Evolutionary conservation across 2,329 filamentous ascomycete species (phyloP), one percentile per base, ranked within the genome.

Genomic region (Calonectria fujianensis): DNA sequence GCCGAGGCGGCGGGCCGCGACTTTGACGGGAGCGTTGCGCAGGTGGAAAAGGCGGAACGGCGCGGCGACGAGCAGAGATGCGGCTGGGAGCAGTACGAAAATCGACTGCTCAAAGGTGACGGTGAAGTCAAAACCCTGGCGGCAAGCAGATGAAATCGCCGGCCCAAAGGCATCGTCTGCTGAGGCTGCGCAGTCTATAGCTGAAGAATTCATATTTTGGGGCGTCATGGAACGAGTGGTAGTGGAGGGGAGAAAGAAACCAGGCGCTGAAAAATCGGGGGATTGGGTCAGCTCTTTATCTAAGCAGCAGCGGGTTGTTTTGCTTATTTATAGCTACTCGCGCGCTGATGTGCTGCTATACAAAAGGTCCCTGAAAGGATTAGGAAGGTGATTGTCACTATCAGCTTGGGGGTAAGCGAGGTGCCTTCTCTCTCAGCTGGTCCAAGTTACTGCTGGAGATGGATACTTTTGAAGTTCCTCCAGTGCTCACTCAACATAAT

Each of bases 101-200:
- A 86, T 77, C 37, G 81, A 83, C 31, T 86, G 83, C 74, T 86
- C 84, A 61, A 91, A 85, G n/a, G 87, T 85, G 18, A 91, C 81
- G 3, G 87, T 88, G 61, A 90, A 88, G 79, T 91, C 90, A 70
- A 88, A 88, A 20, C 86, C 81, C 50, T 85, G 83, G 27, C 86
- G 85, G 24, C 86, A 85, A 54, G 75, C 65, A 14, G 73, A 54
- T 24, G 63, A 72, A 31, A 82, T 70, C 11, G 82, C 66, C 4
- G 81, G 81, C 4, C 81, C 81, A 45, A 82, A 82, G 24, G 76
- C 77, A 13, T 76, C 78, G 35, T 82, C 81, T n/a, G 79, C 73
- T 45, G 79, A 76, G 16, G 73, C 67, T 37, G 74, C 45, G 75
- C 80, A 82, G 2, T 76, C 37, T 18, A 67, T 69, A 1, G 61